These are phyloP conservation scores for Emergomyces pasteurianus DNA, from an alignment of 2,329 filamentous ascomycete genomes.

Conservation along the genomic window DNA sequence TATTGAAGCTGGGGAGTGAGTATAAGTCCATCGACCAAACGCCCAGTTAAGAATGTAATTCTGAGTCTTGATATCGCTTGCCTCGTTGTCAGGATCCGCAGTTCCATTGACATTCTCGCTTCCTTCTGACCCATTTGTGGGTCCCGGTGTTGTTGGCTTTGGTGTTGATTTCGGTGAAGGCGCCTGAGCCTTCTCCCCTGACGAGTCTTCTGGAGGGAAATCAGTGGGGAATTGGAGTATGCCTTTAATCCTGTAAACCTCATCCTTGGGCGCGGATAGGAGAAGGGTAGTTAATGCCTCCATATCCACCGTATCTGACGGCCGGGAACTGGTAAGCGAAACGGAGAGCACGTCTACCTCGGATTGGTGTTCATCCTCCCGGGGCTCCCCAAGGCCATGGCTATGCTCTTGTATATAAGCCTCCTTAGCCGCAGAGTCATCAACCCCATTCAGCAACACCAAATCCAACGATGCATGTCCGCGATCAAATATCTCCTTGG, in stretches of 20 bases:
- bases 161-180: constrained; percentile 5
- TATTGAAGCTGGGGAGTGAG: constrained; percentile 38
- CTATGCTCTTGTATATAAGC: constrained; percentile 19
- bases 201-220: constrained; percentile 36
- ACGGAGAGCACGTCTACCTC: constrained; percentile 89
- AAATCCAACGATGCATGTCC: constrained; percentile 15
- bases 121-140: not conserved
- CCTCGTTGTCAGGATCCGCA: no score
- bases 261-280: constrained; percentile 74
- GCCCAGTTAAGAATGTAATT: constrained; percentile 97
- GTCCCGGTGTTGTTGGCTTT: constrained; percentile 4
- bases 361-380: constrained; percentile 51
- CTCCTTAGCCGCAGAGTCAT: constrained; percentile 9
- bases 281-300: constrained; percentile 49
- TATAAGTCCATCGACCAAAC: constrained; percentile 91
- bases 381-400: constrained; percentile 22
- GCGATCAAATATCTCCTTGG: constrained; percentile 33
- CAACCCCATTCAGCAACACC: constrained; percentile 17
- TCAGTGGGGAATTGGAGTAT: constrained; percentile 37
- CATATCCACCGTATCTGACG: constrained; percentile 44
- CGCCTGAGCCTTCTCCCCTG: constrained; percentile 31
- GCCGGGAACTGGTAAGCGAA: constrained; percentile 43
- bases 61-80: constrained; percentile 10
- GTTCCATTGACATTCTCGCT: not conserved
- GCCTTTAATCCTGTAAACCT: constrained; percentile 90